Conservation (phyloP, 176 grass and related monocot species). For the Ensete glaucum region DNA sequence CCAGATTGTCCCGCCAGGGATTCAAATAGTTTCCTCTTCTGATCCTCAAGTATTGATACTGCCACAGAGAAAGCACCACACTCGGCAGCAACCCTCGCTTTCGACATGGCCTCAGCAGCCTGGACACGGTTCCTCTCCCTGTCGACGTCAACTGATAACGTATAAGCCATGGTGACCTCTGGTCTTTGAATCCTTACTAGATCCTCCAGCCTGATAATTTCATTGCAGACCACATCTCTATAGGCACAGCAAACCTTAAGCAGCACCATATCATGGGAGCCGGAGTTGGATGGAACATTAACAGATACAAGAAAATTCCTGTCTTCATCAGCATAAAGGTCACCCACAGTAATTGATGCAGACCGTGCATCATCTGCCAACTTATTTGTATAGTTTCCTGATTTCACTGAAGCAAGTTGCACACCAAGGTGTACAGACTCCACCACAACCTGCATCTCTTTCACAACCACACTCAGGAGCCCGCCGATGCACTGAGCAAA, state of each 20-base stretch:
- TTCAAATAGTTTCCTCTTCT: constrained; percentile 31
- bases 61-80: constrained; percentile 59
- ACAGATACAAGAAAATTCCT: constrained; percentile 62
- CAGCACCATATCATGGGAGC: constrained; percentile 27
- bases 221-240: constrained; percentile 55
- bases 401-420: constrained; percentile 56
- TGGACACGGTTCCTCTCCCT: constrained; percentile 67
- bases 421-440: constrained; percentile 56
- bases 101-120: constrained; percentile 50
- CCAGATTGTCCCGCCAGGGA: constrained; percentile 49
- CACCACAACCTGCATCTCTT: constrained; percentile 48
- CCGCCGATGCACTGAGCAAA: constrained; percentile 97
- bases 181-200: constrained; percentile 55
- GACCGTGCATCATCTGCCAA: constrained; percentile 47
- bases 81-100: constrained; percentile 56
- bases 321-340: constrained; percentile 92
- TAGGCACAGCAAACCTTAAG: constrained; percentile 63
- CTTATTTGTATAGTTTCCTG: constrained; percentile 62
- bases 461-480: constrained; percentile 76
- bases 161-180: constrained; percentile 16
- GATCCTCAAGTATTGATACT: constrained; percentile 56
- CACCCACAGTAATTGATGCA: constrained; percentile 53
- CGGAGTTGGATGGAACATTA: constrained; percentile 33
- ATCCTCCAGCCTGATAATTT: constrained; percentile 40
- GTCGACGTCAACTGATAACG: constrained; percentile 61